Percentiles rank a stretch among this genome's conserved stretches.
phyloP scores from a whole-genome alignment of 441 rosid genomes.

The Adansonia rubrostipa region DNA sequence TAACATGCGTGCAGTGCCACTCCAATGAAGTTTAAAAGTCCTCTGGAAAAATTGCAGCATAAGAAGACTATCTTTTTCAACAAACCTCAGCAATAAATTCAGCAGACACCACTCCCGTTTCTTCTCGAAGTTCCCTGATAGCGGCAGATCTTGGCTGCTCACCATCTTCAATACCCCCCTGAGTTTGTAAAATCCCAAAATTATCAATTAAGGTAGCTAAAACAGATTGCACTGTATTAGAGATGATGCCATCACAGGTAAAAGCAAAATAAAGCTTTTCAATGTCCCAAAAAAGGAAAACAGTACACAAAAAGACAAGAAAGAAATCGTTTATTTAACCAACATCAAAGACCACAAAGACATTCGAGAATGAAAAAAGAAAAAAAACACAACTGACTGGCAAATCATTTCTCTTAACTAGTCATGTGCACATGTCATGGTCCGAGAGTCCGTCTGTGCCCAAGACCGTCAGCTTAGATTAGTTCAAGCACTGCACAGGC shows the following conservation, averaged over 20 bases:
- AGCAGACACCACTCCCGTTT: conserved; percentile 86
- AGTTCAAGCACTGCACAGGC: too few species aligned
- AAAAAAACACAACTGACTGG: background rate
- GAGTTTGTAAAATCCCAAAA: conserved; percentile 20
- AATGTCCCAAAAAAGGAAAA: background rate
- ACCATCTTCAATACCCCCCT: conserved; percentile 94
- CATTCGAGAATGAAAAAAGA: too few species aligned
- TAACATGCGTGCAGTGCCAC: background rate
- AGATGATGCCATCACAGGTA: background rate
- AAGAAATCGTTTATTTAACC: too few species aligned
- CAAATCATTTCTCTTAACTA: background rate
- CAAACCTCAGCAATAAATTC: conserved; percentile 81
- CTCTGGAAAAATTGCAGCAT: conserved; percentile 14
- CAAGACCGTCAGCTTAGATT: too few species aligned
- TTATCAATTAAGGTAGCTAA: background rate
- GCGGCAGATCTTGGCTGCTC: conserved; percentile 90
- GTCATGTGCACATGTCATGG: background rate
- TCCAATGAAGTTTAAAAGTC: background rate
- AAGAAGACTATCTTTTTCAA: conserved; percentile 11
- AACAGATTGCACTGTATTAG: background rate
- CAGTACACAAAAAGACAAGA: background rate
- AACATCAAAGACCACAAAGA: background rate
- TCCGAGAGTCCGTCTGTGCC: too few species aligned
- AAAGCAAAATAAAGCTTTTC: background rate
- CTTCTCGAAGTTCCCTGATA: conserved; percentile 80